Evolutionary conservation across 306 rosid species (phyloP), one percentile per base, ranked within the genome.

Genomic region (Vigna reflexopilosa): DNA sequence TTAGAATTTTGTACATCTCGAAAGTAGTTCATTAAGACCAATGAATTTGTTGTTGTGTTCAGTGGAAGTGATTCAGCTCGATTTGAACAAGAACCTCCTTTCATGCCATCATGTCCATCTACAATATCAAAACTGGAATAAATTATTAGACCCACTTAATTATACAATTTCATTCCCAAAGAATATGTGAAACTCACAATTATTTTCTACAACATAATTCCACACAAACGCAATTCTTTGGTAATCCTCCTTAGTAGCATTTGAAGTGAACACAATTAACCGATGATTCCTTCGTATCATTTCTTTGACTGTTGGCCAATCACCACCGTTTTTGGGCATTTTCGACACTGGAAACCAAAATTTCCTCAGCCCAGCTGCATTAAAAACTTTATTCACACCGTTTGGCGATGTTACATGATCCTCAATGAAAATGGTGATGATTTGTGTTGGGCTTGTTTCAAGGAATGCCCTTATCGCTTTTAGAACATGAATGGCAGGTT

Each of bases 381-480:
- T 69, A 67, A 92, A 87, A 65, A 92, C 77, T 71, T 90, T 92
- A 40, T 80, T 84, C 83, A 90, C 81, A 12, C 97, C 93, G 70
- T 80, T 79, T 72, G 81, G 57, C 59, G 96, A 83, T 1, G 82
- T 78, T 45, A 90, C 97, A 51, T 87, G 87, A 81, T 92, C 97
- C 83, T 90, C 91, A n/a, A 92, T 88, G 82, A 90, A 88, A 57
- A 92, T 80, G 10, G 95, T 90, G 77, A 92, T 80, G n/a, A 92
- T 90, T 83, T 92, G 90, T 2, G 89, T 73, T 16, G 88, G 85
- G 67, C 86, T 82, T 67, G 67, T 79, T 12, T 48, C 84, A 72
- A 92, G 65, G 70, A 92, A 90, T 26, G 36, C 34, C 19, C 19
- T 51, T 13, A 92, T 78, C 20, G 88, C 97, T 80, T 30, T 86